phyloP scores from a whole-genome alignment of 306 rosid genomes.

The Sesbania bispinosa region DNA sequence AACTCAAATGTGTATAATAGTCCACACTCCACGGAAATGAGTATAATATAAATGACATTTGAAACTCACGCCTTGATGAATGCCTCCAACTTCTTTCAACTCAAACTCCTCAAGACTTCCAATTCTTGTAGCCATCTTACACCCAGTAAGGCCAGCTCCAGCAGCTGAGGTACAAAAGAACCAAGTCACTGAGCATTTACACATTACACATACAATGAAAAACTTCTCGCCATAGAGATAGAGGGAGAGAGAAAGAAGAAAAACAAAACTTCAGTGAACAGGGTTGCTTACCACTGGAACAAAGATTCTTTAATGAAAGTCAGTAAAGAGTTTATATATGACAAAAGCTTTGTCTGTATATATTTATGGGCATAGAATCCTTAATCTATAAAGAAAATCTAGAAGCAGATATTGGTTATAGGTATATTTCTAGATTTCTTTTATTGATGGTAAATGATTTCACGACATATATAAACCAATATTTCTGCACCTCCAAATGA shows the following conservation, averaged over 20 bases:
- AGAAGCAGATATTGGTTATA: background rate
- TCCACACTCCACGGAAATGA: background rate
- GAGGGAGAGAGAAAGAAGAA: background rate
- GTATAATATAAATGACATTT: background rate
- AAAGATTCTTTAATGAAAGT: background rate
- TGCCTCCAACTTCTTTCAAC: constrained; percentile 42
- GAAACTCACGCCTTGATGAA: constrained; percentile 54
- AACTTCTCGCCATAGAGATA: background rate
- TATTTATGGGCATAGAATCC: background rate
- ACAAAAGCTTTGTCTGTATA: background rate
- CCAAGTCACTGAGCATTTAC: constrained; percentile 24
- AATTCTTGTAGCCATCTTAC: constrained; percentile 60
- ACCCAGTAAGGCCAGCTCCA: constrained; percentile 58
- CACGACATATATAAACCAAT: constrained; percentile 4
- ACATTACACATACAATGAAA: background rate
- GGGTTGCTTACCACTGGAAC: background rate
- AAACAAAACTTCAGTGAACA: background rate
- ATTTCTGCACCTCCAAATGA: constrained; percentile 79
- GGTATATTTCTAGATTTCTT: constrained; percentile 1
- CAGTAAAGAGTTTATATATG: background rate
- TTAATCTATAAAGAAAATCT: background rate
- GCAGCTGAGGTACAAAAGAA: constrained; percentile 42
- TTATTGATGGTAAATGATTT: background rate
- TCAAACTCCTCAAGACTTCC: constrained; percentile 67
- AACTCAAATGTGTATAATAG: too few relatives aligned